These are phyloP conservation scores for Pyrrhoderma lamaoense DNA, from an alignment of 1,284 basidiomycete species.

Conservation along the genomic window DNA sequence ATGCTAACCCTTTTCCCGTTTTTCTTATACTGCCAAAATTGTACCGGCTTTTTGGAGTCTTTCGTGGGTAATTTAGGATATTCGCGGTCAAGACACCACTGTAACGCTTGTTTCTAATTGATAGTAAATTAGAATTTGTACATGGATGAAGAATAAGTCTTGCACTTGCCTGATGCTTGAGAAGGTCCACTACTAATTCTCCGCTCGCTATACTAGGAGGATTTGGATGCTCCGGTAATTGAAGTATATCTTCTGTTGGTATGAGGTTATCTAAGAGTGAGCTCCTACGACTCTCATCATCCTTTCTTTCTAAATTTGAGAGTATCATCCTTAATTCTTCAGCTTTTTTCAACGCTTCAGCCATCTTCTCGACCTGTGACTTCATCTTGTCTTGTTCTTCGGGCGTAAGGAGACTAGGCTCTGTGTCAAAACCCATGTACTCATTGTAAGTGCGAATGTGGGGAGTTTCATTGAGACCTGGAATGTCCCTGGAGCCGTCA, in stretches of 20 bases:
- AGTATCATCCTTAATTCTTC: slow-evolving; percentile 60
- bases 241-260: slow-evolving; percentile 60
- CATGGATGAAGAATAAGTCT: slow-evolving; percentile 18
- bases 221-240: slow-evolving; percentile 53
- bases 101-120: slow-evolving; percentile 58
- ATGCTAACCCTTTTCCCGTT: slow-evolving; percentile 41
- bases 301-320: slow-evolving; percentile 63
- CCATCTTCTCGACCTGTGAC: slow-evolving; percentile 30
- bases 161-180: slow-evolving; percentile 70
- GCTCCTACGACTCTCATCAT: slow-evolving; percentile 65
- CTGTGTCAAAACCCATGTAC: slow-evolving; percentile 18
- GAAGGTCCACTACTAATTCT: slow-evolving; percentile 58
- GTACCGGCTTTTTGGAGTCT: slow-evolving; percentile 66
- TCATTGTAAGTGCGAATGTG: slow-evolving; percentile 19
- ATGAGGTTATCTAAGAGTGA: slow-evolving; percentile 64
- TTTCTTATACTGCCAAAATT: slow-evolving; percentile 77
- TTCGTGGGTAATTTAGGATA: slow-evolving; percentile 63
- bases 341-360: slow-evolving; percentile 49
- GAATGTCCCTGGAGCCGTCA: slow-evolving; percentile 23
- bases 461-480: slow-evolving; percentile 19
- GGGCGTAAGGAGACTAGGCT: not conserved
- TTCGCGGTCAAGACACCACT: slow-evolving; percentile 76
- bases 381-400: slow-evolving; percentile 34
- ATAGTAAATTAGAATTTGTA: not conserved
- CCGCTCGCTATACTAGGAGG: slow-evolving; percentile 64